A percentile compares a stretch with the other conserved stretches of the same genome.
These are phyloP conservation scores for Lignosus rhinocerotis DNA, from an alignment of 1,284 basidiomycete species.

Conservation along the genomic window DNA sequence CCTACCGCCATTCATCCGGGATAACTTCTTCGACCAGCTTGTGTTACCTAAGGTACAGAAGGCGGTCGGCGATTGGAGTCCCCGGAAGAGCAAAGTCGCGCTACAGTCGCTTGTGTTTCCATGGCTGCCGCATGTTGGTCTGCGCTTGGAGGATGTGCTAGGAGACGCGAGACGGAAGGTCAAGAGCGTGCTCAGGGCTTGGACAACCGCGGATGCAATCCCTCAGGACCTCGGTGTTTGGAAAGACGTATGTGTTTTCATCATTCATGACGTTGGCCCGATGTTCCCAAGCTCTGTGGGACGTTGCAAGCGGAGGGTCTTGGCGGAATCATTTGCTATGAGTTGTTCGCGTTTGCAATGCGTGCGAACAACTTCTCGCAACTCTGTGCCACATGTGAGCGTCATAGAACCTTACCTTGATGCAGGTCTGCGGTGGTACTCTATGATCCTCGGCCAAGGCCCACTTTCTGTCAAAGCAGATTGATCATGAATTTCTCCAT, in stretches of 20 bases:
- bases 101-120: slow-evolving; percentile 90
- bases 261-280: slow-evolving; percentile 8
- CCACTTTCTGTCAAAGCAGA: too few species aligned
- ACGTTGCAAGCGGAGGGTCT: too few species aligned
- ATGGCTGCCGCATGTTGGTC: slow-evolving; percentile 88
- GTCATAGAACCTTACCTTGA: too few species aligned
- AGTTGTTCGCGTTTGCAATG: too few species aligned
- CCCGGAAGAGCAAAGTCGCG: slow-evolving; percentile 55
- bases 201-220: slow-evolving; percentile 75
- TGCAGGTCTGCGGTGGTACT: too few species aligned
- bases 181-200: slow-evolving; percentile 75
- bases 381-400: too few species aligned
- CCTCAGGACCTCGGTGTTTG: slow-evolving; percentile 76
- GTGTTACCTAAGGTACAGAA: slow-evolving; percentile 89
- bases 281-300: background rate
- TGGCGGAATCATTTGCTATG: too few species aligned
- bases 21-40: slow-evolving; percentile 96
- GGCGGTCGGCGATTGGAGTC: slow-evolving; percentile 84
- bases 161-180: slow-evolving; percentile 87
- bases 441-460: too few species aligned
- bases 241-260: slow-evolving; percentile 59
- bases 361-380: too few species aligned
- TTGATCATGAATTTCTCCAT: too few species aligned
- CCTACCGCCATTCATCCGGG: slow-evolving; percentile 87
- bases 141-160: slow-evolving; percentile 77